Percentiles rank a stretch among this genome's conserved stretches.
phyloP scores from a whole-genome alignment of 148 eudicot genomes.

The Rhododendron williamsianum region DNA sequence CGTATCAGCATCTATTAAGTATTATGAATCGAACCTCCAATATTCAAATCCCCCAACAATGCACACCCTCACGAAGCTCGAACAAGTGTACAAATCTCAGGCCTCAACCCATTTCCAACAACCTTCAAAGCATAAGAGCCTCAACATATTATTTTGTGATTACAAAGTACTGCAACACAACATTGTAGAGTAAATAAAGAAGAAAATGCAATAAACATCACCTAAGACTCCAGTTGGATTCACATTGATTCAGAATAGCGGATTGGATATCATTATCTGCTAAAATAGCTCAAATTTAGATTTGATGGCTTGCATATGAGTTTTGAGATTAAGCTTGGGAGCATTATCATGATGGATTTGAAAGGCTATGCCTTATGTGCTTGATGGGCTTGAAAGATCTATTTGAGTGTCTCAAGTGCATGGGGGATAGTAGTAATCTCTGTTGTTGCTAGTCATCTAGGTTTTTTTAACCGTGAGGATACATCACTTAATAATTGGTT shows the following conservation, averaged over 20 bases:
- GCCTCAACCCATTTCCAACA: neutral
- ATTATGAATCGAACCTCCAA: neutral
- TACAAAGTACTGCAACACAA: neutral
- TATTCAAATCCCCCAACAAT: neutral
- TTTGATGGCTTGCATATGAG: neutral
- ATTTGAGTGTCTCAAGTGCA: neutral
- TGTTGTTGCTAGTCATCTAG: neutral
- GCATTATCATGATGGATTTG: neutral
- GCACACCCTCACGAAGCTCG: neutral
- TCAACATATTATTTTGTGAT: neutral
- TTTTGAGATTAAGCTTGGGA: neutral
- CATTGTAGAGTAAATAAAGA: neutral
- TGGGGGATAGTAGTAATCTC: neutral
- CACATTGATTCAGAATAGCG: neutral
- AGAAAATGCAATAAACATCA: neutral
- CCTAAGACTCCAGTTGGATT: neutral
- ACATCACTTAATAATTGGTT: neutral
- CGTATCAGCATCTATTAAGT: neutral
- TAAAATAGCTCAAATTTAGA: neutral
- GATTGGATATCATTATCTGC: neutral
- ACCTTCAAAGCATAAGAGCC: neutral
- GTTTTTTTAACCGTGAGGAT: neutral
- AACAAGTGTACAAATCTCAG: neutral
- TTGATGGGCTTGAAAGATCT: neutral
- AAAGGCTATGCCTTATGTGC: neutral